Conservation (phyloP, 495 filamentous ascomycete genomes). For the Oidiodendron maius region DNA sequence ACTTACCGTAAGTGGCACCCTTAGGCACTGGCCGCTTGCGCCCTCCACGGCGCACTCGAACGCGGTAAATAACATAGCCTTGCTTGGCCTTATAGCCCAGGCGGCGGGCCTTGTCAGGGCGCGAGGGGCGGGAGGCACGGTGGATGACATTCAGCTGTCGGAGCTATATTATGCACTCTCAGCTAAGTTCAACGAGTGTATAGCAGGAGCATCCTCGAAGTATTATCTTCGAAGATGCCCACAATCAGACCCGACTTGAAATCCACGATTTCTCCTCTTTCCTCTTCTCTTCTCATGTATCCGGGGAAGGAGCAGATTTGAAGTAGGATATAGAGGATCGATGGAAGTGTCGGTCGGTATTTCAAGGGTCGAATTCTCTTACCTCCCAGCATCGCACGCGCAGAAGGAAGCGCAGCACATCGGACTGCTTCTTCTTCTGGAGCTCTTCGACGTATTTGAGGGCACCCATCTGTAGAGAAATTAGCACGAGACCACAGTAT, state of each 20-base stretch:
- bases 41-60: constrained; percentile 94
- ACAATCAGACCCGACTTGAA: too few species aligned
- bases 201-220: constrained; percentile 56
- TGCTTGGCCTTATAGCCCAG: constrained; percentile 99
- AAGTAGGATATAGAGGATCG: constrained; percentile 22
- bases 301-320: constrained; percentile 17
- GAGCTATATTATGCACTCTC: constrained; percentile 99
- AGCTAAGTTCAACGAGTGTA: constrained; percentile 99
- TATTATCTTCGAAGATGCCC: too few species aligned
- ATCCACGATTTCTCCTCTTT: too few species aligned
- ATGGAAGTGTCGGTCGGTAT: constrained; percentile 16
- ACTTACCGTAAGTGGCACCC: constrained; percentile 96
- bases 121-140: constrained; percentile 95
- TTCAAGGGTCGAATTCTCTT: constrained; percentile 44
- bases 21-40: constrained; percentile 93
- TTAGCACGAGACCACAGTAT: too few species aligned
- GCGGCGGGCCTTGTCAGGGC: constrained; percentile 99
- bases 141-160: constrained; percentile 99
- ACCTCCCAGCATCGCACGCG: constrained; percentile 99
- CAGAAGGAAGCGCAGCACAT: constrained; percentile 97
- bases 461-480: too few species aligned
- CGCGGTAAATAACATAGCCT: constrained; percentile 99
- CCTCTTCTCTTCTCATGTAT: constrained; percentile 18
- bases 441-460: constrained; percentile 76
- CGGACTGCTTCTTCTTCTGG: constrained; percentile 99